Percentiles rank a stretch among this genome's conserved stretches.
phyloP scores from a whole-genome alignment of 305 asterid species.

The Fraxinus albicans region DNA sequence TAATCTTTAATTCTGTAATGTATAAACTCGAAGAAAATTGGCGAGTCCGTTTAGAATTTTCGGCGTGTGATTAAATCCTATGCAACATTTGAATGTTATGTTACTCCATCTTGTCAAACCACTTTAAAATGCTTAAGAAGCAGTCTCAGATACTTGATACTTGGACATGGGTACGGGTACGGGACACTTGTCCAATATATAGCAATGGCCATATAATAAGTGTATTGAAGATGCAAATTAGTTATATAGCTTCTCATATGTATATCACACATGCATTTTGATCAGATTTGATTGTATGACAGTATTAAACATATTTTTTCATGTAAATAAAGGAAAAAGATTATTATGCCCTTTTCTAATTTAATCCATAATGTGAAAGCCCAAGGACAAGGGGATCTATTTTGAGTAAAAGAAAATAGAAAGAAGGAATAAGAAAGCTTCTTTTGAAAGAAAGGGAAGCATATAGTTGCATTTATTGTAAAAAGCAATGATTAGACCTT shows the following conservation, averaged over 20 bases:
- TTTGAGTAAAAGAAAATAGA: neutral
- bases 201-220: neutral
- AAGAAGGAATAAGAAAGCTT: neutral
- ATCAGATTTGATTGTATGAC: neutral
- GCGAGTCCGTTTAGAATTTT: neutral
- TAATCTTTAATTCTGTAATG: neutral
- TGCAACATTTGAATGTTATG: neutral
- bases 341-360: neutral
- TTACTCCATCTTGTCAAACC: neutral
- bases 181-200: neutral
- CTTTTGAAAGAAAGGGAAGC: neutral
- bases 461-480: neutral
- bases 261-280: neutral
- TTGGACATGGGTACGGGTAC: neutral
- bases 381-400: neutral
- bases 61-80: neutral
- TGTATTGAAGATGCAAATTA: neutral
- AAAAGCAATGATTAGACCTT: neutral
- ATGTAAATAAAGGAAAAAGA: neutral
- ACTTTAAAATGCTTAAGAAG: neutral
- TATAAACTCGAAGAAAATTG: neutral
- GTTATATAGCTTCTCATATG: neutral
- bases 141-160: neutral
- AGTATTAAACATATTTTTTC: neutral
- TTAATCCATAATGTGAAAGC: neutral